Conservation (phyloP, 345 rosid species). For the Melastoma malabathricum region DNA sequence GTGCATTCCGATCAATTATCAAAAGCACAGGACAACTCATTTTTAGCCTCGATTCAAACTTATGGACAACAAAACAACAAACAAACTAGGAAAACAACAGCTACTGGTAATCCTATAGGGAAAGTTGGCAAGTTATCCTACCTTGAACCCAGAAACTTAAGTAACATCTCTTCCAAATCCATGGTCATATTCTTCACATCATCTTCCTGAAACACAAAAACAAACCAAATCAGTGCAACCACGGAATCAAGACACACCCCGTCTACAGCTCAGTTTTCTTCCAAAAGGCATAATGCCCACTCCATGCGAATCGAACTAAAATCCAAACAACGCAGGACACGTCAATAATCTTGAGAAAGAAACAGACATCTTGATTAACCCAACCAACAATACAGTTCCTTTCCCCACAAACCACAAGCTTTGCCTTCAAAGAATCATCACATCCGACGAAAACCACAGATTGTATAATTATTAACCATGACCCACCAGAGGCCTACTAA, state of each 20-base stretch:
- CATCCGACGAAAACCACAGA: too few relatives aligned
- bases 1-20: too few relatives aligned
- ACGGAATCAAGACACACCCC: not conserved
- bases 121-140: slow-evolving; percentile 9
- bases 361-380: not conserved
- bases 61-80: not conserved
- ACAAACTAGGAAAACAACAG: not conserved
- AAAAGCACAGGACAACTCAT: too few relatives aligned
- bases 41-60: too few relatives aligned
- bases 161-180: slow-evolving; percentile 48
- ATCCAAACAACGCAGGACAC: too few relatives aligned
- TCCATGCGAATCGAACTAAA: too few relatives aligned
- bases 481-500: too few relatives aligned
- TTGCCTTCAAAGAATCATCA: not conserved
- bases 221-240: not conserved
- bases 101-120: not conserved
- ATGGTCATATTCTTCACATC: slow-evolving; percentile 17
- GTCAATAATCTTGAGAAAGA: not conserved
- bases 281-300: not conserved
- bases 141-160: slow-evolving; percentile 36
- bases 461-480: too few relatives aligned
- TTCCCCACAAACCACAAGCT: too few relatives aligned
- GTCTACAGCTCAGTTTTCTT: not conserved
- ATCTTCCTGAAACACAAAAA: slow-evolving; percentile 34
- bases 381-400: not conserved